Percentiles rank a stretch among this genome's conserved stretches.
phyloP scores from a whole-genome alignment of 768 basidiomycete genomes.

The Boletales sp. region DNA sequence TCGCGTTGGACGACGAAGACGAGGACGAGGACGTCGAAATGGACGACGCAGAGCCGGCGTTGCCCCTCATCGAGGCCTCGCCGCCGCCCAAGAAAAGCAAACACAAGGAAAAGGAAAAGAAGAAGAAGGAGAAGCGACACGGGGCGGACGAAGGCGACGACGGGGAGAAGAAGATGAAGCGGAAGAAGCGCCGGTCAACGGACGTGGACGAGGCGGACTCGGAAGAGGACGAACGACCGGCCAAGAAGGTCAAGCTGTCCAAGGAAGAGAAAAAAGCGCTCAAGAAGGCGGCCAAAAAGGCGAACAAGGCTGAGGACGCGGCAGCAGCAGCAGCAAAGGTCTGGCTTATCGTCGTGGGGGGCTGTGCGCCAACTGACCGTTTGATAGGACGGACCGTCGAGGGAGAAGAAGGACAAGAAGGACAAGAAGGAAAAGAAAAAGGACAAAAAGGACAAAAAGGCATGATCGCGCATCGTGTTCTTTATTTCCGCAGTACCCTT shows the following conservation, averaged over 20 bases:
- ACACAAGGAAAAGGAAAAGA: constrained; percentile 35
- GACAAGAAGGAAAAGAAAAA: constrained; percentile 37
- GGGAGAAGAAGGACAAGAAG: constrained; percentile 40
- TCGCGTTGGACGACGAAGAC: constrained; percentile 66
- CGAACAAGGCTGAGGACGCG: constrained; percentile 46
- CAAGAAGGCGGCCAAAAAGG: constrained; percentile 72
- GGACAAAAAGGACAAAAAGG: constrained; percentile 42
- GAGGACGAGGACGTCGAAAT: constrained; percentile 48
- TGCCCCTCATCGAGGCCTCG: constrained; percentile 58
- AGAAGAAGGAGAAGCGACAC: constrained; percentile 7
- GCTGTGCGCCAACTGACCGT: constrained; percentile 3
- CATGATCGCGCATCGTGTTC: constrained; percentile 13
- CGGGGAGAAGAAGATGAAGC: constrained; percentile 1
- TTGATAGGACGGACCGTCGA: constrained; percentile 31
- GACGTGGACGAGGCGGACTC: constrained; percentile 52
- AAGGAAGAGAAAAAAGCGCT: constrained; percentile 86
- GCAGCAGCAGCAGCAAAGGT: constrained; percentile 34
- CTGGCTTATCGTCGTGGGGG: constrained; percentile 15
- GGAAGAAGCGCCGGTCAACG: constrained; percentile 69
- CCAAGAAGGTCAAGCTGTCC: constrained; percentile 72
- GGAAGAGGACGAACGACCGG: constrained; percentile 40
- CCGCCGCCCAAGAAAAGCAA: constrained; percentile 64
- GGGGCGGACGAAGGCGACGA: background rate
- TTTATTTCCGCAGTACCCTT: no score
- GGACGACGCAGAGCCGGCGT: constrained; percentile 39